phyloP scores from a whole-genome alignment of 495 filamentous ascomycete species.

The Hyaloscypha bicolor region DNA sequence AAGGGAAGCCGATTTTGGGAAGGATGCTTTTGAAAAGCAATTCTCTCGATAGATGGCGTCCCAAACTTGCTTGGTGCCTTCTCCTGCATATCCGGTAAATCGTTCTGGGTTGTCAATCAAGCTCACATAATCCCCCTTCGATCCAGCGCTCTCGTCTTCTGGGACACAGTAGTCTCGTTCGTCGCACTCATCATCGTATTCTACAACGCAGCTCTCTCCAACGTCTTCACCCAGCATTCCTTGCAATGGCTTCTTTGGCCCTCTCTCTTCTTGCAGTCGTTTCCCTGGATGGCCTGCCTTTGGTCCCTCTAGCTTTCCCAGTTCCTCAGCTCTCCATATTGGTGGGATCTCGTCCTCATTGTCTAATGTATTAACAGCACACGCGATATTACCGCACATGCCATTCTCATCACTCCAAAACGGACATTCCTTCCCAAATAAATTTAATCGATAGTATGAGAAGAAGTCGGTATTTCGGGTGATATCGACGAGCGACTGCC shows the following conservation, averaged over 20 bases:
- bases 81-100: slow-evolving; percentile 90
- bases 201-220: slow-evolving; percentile 92
- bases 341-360: slow-evolving; percentile 90
- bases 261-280: slow-evolving; percentile 65
- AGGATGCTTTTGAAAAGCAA: slow-evolving; percentile 79
- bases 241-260: slow-evolving; percentile 72
- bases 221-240: slow-evolving; percentile 84
- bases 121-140: slow-evolving; percentile 95
- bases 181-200: slow-evolving; percentile 98
- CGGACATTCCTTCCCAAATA: slow-evolving; percentile 94
- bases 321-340: slow-evolving; percentile 89
- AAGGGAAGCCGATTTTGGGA: slow-evolving; percentile 49
- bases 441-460: slow-evolving; percentile 91
- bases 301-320: slow-evolving; percentile 91
- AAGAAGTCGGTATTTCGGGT: slow-evolving; percentile 94
- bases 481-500: slow-evolving; percentile 77
- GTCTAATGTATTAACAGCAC: slow-evolving; percentile 94
- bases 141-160: slow-evolving; percentile 84
- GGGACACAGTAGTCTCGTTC: slow-evolving; percentile 96
- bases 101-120: slow-evolving; percentile 92
- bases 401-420: slow-evolving; percentile 94
- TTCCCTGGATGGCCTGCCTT: slow-evolving; percentile 85
- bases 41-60: slow-evolving; percentile 96
- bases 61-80: slow-evolving; percentile 86
- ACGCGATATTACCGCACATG: slow-evolving; percentile 97